Base-by-base conservation (phyloP, 371 early-diverging fungal species). In the Mortierella sp. region DNA sequence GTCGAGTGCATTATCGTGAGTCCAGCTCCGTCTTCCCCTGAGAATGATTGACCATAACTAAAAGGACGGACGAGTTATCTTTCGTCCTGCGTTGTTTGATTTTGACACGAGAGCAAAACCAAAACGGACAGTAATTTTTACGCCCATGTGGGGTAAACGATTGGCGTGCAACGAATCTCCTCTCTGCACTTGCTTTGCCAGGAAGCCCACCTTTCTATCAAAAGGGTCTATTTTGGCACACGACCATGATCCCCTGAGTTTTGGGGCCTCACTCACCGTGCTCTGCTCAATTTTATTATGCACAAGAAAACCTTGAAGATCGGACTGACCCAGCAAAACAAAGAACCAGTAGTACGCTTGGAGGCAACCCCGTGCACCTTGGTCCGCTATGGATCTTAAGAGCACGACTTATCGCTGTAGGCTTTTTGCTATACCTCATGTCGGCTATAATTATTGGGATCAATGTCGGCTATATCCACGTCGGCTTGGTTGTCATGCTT, bases 121-220 rank as follows among this genome's bases (percentile, higher is more conserved):
- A 57, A 24, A 8, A 26, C n/a, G n/a, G 10, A 24, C 58, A 58
- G 5, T n/a, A 14, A 37, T 43, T 5, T 60, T 52, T 35, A 37
- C 26, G 64, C 72, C 72, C 72, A 72, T 72, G 72, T 72, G 72
- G 72, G 52, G 66, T 59, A 59, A 72, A 65, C 47, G 72, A 72
- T 72, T 72, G 72, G 72, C 60, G 24, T 26, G 28, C 24, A 52
- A 52, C 54, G 49, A 52, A 24, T 59, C 16, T 59, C 20, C 59
- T 59, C 59, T 37, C 37, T 14, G 2, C 32, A 20, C 35, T 32
- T 35, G 3, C 16, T 59, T 37, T 32, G 35, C 59, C 37, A 52
- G 11, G 55, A 55, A 26, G 28, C 8, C 9, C 28, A 55, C 8
- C 28, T 28, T 52, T 24, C 24, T 5, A 22, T 52, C 52, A 22